phyloP scores from a whole-genome alignment of 2,329 filamentous ascomycete species.

The Emmonsiellopsis sp. region DNA sequence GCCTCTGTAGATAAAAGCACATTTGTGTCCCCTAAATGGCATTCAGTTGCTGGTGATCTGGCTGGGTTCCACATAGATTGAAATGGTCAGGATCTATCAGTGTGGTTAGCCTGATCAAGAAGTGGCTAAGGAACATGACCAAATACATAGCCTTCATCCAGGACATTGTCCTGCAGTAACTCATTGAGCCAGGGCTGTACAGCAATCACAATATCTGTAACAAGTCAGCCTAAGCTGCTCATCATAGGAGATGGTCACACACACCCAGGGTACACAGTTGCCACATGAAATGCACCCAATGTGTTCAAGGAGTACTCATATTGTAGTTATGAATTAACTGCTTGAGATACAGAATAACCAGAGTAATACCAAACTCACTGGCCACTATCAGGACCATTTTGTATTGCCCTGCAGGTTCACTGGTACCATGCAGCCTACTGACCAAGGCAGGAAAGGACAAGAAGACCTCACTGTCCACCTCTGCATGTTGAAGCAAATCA shows the following conservation, averaged over 20 bases:
- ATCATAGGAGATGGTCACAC: not conserved
- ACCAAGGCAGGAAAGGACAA: slow-evolving; percentile 15
- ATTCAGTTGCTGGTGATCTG: slow-evolving; percentile 9
- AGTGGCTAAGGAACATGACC: not conserved
- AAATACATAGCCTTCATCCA: slow-evolving; percentile 12
- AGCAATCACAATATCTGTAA: slow-evolving; percentile 12
- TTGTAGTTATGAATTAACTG: slow-evolving; percentile 23
- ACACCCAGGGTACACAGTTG: slow-evolving; percentile 16
- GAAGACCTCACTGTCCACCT: not conserved
- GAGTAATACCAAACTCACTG: slow-evolving; percentile 21
- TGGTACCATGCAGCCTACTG: slow-evolving; percentile 20
- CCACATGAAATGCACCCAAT: slow-evolving; percentile 22
- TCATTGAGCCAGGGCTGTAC: slow-evolving; percentile 15
- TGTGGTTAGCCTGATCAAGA: slow-evolving; percentile 9
- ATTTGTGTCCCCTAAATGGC: slow-evolving; percentile 15
- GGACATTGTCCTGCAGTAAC: slow-evolving; percentile 17
- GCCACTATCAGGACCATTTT: slow-evolving; percentile 24
- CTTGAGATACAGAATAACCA: slow-evolving; percentile 22
- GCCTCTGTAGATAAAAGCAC: slow-evolving; percentile 16
- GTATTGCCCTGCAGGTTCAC: slow-evolving; percentile 16
- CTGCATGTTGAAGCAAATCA: slow-evolving; percentile 12
- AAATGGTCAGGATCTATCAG: slow-evolving; percentile 19
- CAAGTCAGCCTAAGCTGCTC: not conserved
- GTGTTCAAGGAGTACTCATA: slow-evolving; percentile 13
- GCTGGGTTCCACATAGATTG: slow-evolving; percentile 17